Evolutionary conservation across 2,329 filamentous ascomycete genomes (phyloP).

Genomic region (Penicillium sp.): DNA sequence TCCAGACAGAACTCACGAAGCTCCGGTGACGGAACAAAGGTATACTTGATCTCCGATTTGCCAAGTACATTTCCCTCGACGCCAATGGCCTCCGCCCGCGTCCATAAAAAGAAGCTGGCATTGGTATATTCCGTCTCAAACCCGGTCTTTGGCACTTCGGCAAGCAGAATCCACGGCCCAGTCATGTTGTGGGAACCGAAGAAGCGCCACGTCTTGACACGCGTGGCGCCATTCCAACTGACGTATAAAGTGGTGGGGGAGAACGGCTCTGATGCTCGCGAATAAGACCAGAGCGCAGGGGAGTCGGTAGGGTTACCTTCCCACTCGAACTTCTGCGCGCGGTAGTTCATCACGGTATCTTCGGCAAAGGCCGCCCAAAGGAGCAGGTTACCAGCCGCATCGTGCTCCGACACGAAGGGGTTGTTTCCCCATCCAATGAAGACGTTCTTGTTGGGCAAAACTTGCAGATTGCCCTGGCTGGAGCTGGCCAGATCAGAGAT

Average conservation of each 20-base stretch:
- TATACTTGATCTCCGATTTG: conserved; percentile 36
- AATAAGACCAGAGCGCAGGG: conserved; percentile 46
- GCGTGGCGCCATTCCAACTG: conserved; percentile 47
- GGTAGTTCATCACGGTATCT: conserved; percentile 44
- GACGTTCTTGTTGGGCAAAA: conserved; percentile 40
- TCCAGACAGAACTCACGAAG: conserved; percentile 36
- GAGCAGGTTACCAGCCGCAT: conserved; percentile 39
- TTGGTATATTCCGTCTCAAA: conserved; percentile 44
- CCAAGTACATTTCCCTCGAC: conserved; percentile 35
- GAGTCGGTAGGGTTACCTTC: conserved; percentile 43
- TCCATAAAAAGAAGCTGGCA: conserved; percentile 33
- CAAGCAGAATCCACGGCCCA: conserved; percentile 34
- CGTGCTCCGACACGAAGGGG: conserved; percentile 43
- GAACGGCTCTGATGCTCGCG: conserved; percentile 28
- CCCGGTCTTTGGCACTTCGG: conserved; percentile 35
- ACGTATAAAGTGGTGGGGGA: conserved; percentile 39
- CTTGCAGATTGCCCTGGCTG: conserved; percentile 45
- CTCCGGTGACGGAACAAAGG: conserved; percentile 40
- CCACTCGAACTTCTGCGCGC: conserved; percentile 47
- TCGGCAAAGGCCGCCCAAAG: conserved; percentile 41
- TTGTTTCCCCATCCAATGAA: conserved; percentile 49
- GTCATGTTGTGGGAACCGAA: conserved; percentile 36
- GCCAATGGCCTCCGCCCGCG: conserved; percentile 42
- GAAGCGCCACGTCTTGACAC: conserved; percentile 39
- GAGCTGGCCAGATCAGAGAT: conserved; percentile 34